phyloP scores from a whole-genome alignment of 495 filamentous ascomycete species.

The Xylaria curta region DNA sequence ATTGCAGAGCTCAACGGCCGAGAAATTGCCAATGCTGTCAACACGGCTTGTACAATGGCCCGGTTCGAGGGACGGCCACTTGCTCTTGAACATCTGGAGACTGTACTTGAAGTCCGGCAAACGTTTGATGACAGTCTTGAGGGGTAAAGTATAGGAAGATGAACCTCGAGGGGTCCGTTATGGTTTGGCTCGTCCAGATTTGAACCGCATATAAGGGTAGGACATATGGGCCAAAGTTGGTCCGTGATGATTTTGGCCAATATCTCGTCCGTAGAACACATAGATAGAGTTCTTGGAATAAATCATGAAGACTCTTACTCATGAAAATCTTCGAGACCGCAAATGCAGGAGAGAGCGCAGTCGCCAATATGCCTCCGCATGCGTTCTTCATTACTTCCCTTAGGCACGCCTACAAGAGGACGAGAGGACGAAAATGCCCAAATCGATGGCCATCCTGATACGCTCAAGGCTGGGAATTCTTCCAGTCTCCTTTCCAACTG shows the following conservation, averaged over 20 bases:
- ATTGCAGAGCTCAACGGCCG: conserved; percentile 61
- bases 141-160: not conserved
- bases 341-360: conserved; percentile 34
- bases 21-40: conserved; percentile 71
- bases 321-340: conserved; percentile 34
- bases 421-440: conserved; percentile 41
- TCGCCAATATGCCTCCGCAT: conserved; percentile 38
- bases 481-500: conserved; percentile 41
- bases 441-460: conserved; percentile 37
- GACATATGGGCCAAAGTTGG: not conserved
- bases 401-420: conserved; percentile 38
- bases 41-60: conserved; percentile 55
- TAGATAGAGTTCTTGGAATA: not conserved
- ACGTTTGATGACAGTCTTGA: conserved; percentile 30
- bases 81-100: conserved; percentile 50
- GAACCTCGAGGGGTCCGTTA: not conserved
- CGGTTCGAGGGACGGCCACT: conserved; percentile 45
- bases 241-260: not conserved
- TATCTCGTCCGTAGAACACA: no score
- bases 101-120: conserved; percentile 51
- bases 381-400: conserved; percentile 29
- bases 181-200: not conserved
- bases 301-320: not conserved
- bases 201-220: no score
- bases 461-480: conserved; percentile 27